phyloP scores from a whole-genome alignment of 1,139 yeast genomes.

The Kodamaea sp. region DNA sequence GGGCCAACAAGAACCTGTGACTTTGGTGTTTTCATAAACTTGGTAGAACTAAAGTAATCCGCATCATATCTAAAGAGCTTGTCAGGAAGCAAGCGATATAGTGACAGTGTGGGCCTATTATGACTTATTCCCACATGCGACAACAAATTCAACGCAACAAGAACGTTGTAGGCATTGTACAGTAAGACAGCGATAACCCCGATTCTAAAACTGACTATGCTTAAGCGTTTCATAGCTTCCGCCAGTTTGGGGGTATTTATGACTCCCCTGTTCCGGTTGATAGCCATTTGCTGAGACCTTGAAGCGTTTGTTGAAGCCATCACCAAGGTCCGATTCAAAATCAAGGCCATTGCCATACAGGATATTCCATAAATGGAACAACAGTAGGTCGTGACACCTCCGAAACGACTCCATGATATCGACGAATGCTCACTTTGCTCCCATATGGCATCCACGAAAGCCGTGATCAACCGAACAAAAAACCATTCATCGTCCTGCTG shows the following conservation, averaged over 20 bases:
- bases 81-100: slow-evolving; percentile 17
- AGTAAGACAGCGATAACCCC: slow-evolving; percentile 34
- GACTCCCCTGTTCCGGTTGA: slow-evolving; percentile 11
- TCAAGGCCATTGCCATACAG: slow-evolving; percentile 63
- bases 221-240: slow-evolving; percentile 19
- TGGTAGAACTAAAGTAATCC: slow-evolving; percentile 21
- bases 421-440: slow-evolving; percentile 21
- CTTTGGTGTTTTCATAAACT: slow-evolving; percentile 37
- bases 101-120: background rate
- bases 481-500: slow-evolving; percentile 4
- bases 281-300: slow-evolving; percentile 18
- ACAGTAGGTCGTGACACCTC: slow-evolving; percentile 30
- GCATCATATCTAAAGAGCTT: slow-evolving; percentile 37
- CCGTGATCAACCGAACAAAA: slow-evolving; percentile 15
- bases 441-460: slow-evolving; percentile 24
- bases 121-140: slow-evolving; percentile 19
- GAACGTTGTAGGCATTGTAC: slow-evolving; percentile 33
- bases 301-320: slow-evolving; percentile 62
- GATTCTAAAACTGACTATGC: slow-evolving; percentile 35
- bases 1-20: slow-evolving; percentile 48
- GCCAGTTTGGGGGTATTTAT: slow-evolving; percentile 18
- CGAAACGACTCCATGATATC: slow-evolving; percentile 18
- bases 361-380: slow-evolving; percentile 39
- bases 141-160: slow-evolving; percentile 37
- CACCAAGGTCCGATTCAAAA: slow-evolving; percentile 64